Conservation (phyloP, 148 eudicot species). For the Rhododendron ovatum region DNA sequence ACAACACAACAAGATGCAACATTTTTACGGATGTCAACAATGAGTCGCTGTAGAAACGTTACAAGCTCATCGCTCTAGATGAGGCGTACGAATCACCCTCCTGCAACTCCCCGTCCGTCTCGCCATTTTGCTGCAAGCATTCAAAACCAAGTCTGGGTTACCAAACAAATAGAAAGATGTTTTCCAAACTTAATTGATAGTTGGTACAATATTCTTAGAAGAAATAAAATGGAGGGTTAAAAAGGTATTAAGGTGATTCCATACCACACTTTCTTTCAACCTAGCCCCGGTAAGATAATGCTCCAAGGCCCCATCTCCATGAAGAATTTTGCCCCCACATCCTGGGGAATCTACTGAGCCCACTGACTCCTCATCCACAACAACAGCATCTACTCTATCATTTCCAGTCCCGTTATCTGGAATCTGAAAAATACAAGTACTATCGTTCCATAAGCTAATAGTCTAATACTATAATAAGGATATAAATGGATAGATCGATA, state of each 20-base stretch:
- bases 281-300: conserved; percentile 33
- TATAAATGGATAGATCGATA: neutral
- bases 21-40: neutral
- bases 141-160: neutral
- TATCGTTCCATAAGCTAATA: neutral
- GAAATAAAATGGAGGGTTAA: neutral
- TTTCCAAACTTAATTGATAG: neutral
- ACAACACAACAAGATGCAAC: neutral
- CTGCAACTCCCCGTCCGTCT: conserved; percentile 26
- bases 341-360: conserved; percentile 37
- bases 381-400: conserved; percentile 56
- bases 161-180: neutral
- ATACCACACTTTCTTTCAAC: conserved; percentile 31
- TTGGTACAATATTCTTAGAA: neutral
- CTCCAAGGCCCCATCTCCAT: conserved; percentile 59
- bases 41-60: neutral
- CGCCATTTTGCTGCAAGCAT: conserved; percentile 21
- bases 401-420: conserved; percentile 45
- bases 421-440: conserved; percentile 26
- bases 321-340: conserved; percentile 52
- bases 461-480: neutral
- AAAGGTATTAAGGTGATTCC: neutral
- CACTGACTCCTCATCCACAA: conserved; percentile 54
- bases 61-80: conserved; percentile 49
- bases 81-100: conserved; percentile 36